These are phyloP conservation scores for Ramularia collo-cygni DNA, from an alignment of 2,329 filamentous ascomycete genomes.

Conservation along the genomic window DNA sequence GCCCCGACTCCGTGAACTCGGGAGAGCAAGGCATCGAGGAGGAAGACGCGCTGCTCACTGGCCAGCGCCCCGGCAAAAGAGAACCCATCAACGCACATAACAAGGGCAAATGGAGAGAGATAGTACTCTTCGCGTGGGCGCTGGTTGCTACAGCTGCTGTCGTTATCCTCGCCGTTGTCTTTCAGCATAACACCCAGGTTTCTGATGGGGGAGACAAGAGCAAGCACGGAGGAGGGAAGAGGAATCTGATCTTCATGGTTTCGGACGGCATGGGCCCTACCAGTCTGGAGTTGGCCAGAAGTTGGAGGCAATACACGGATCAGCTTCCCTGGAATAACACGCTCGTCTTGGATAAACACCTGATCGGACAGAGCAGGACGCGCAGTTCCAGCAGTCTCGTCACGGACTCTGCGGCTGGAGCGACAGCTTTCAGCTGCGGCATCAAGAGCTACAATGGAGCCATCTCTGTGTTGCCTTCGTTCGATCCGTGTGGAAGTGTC, in stretches of 20 bases:
- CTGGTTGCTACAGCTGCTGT: slow-evolving; percentile 70
- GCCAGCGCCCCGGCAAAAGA: slow-evolving; percentile 36
- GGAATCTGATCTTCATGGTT: slow-evolving; percentile 98
- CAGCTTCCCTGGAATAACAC: slow-evolving; percentile 67
- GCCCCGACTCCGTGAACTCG: slow-evolving; percentile 51
- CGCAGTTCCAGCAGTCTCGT: slow-evolving; percentile 77
- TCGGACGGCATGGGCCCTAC: slow-evolving; percentile 98
- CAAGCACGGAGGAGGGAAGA: slow-evolving; percentile 51
- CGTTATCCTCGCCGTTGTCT: slow-evolving; percentile 72
- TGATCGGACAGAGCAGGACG: slow-evolving; percentile 85
- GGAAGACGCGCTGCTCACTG: slow-evolving; percentile 53
- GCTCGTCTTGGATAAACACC: slow-evolving; percentile 75
- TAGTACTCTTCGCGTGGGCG: slow-evolving; percentile 75
- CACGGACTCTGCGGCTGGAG: slow-evolving; percentile 94
- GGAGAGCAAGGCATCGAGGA: slow-evolving; percentile 52
- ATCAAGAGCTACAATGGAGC: slow-evolving; percentile 95
- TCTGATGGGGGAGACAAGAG: background rate
- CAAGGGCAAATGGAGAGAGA: slow-evolving; percentile 57
- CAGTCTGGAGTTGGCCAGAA: slow-evolving; percentile 77
- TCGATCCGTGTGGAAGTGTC: slow-evolving; percentile 81
- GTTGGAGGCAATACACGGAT: slow-evolving; percentile 72
- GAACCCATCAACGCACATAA: slow-evolving; percentile 40
- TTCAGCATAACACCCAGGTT: slow-evolving; percentile 52
- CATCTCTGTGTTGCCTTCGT: slow-evolving; percentile 80
- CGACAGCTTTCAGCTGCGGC: slow-evolving; percentile 90